Evolutionary conservation across 257 asterid species (phyloP).

Genomic region (Primulina eburnea): DNA sequence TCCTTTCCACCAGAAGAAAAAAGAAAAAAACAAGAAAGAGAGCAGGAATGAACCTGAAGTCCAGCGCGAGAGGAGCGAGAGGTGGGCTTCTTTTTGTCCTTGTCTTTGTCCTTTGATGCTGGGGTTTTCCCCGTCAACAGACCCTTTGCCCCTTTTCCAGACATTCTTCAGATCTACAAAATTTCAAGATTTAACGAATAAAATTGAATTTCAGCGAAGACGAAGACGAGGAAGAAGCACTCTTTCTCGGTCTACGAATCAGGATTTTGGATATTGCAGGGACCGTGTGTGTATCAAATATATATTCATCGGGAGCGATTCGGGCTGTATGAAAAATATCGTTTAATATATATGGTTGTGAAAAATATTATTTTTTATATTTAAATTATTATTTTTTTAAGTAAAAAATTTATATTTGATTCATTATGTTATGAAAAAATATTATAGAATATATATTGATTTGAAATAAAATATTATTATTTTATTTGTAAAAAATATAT

Average conservation of each 20-base stretch:
- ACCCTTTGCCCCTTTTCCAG: conserved; percentile 55
- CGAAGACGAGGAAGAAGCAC: conserved; percentile 13
- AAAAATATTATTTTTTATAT: no score
- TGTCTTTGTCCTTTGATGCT: conserved; percentile 48
- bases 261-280: conserved; percentile 20
- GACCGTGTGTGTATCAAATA: no score
- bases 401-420: no score
- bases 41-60: conserved; percentile 33
- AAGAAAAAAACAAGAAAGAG: background rate
- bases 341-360: no score
- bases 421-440: no score
- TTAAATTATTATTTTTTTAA: no score
- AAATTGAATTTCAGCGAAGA: conserved; percentile 5
- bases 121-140: conserved; percentile 46
- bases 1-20: background rate
- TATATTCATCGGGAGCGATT: background rate
- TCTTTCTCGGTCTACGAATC: conserved; percentile 23
- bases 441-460: no score
- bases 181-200: conserved; percentile 6
- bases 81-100: conserved; percentile 48
- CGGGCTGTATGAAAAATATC: no score
- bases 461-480: no score
- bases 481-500: no score
- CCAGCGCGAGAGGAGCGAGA: conserved; percentile 59
- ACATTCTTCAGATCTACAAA: conserved; percentile 35